These are phyloP conservation scores for Russula dissimulans DNA, from an alignment of 768 basidiomycete species.

Conservation along the genomic window DNA sequence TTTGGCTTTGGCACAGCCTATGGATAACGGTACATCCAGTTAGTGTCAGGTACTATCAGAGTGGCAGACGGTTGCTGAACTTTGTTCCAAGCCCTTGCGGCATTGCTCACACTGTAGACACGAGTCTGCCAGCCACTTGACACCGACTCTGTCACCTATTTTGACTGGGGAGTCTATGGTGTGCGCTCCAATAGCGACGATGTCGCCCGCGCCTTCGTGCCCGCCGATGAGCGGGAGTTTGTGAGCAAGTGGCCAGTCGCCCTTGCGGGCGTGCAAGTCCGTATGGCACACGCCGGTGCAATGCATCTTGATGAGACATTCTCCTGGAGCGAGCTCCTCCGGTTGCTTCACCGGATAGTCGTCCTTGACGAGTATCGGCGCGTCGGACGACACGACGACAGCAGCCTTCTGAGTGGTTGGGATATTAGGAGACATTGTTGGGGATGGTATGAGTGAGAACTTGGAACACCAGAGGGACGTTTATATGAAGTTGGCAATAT, in stretches of 20 bases:
- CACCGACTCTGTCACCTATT: conserved; percentile 71
- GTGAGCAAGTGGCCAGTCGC: conserved; percentile 74
- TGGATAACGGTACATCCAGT: not conserved
- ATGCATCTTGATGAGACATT: conserved; percentile 68
- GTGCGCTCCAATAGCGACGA: conserved; percentile 71
- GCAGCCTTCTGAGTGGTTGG: conserved; percentile 37
- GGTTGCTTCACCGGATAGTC: conserved; percentile 51
- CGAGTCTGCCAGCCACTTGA: conserved; percentile 73
- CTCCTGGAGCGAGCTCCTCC: conserved; percentile 50
- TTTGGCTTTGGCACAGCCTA: conserved; percentile 52
- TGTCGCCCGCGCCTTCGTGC: conserved; percentile 66
- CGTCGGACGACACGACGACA: conserved; percentile 27
- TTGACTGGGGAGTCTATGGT: conserved; percentile 53
- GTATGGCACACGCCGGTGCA: conserved; percentile 85
- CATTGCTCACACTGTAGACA: conserved; percentile 74
- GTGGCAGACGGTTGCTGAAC: conserved; percentile 30
- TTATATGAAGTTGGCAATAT: too few relatives aligned
- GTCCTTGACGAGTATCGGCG: conserved; percentile 26
- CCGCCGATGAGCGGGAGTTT: conserved; percentile 66
- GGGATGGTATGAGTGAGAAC: not conserved
- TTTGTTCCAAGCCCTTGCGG: conserved; percentile 65
- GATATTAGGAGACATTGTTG: conserved; percentile 24
- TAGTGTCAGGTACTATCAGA: not conserved
- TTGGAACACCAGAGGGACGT: not conserved
- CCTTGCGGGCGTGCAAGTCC: conserved; percentile 64